Percentiles rank a stretch among this genome's conserved stretches.
Conservation (phyloP, 257 asterid genomes). For the Fraxinus americana region DNA sequence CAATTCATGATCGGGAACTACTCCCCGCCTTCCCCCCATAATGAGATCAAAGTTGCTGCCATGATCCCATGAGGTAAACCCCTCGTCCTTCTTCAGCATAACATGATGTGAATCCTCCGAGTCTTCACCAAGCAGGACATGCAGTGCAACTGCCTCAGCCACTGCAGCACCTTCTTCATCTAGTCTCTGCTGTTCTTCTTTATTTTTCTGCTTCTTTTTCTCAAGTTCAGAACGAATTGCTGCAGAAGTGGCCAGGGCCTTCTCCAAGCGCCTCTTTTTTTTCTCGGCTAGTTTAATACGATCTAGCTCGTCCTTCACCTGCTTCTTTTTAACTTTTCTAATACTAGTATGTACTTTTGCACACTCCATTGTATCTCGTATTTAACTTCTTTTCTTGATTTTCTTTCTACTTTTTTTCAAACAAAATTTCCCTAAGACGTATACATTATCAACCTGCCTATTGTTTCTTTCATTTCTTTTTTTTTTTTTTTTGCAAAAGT, state of each 20-base stretch:
- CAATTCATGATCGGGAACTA: conserved; percentile 40
- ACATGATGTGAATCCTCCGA: conserved; percentile 54
- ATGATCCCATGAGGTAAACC: conserved; percentile 53
- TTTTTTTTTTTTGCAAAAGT: conserved; percentile 10
- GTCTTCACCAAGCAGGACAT: conserved; percentile 81
- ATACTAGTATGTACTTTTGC: conserved; percentile 49
- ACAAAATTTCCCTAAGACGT: conserved; percentile 34
- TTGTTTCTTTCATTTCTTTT: neutral
- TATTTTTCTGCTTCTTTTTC: conserved; percentile 77
- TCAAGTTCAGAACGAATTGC: conserved; percentile 78
- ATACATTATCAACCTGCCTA: conserved; percentile 39
- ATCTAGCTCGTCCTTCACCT: conserved; percentile 74
- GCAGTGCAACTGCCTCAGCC: conserved; percentile 88
- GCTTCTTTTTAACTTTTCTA: conserved; percentile 77
- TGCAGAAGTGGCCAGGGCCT: conserved; percentile 87
- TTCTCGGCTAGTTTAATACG: conserved; percentile 88
- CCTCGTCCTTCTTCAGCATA: conserved; percentile 57
- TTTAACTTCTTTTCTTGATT: conserved; percentile 20
- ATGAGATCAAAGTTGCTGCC: conserved; percentile 35
- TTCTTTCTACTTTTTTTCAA: conserved; percentile 16
- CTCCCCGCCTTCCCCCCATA: conserved; percentile 34
- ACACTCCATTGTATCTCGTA: conserved; percentile 54
- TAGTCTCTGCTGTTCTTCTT: conserved; percentile 83
- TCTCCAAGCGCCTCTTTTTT: conserved; percentile 82
- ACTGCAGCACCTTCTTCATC: conserved; percentile 88